Percentiles rank a stretch among this genome's conserved stretches.
Evolutionary conservation across 177 flowering plant genomes (phyloP).

Genomic region (Vitis hybrid): DNA sequence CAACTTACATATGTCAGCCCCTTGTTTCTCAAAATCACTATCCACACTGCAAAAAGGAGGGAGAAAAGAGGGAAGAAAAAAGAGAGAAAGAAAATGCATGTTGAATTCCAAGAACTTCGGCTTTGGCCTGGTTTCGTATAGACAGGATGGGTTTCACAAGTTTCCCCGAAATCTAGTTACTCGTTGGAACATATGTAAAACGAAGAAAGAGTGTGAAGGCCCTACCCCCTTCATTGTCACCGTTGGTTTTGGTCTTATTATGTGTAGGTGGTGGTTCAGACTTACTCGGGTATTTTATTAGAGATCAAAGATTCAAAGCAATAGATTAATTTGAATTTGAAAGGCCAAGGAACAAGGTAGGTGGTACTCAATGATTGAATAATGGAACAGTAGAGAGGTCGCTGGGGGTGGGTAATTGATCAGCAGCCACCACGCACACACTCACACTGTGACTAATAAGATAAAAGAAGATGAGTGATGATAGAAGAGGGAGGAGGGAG

Average conservation of each 20-base stretch:
- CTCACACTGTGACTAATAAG: background rate
- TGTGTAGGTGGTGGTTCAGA: no score
- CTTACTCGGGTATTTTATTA: no score
- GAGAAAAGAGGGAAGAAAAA: background rate
- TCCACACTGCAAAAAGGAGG: background rate
- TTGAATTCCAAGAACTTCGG: background rate
- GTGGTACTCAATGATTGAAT: no score
- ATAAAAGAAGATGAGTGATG: background rate
- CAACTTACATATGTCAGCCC: no score
- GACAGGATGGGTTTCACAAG: background rate
- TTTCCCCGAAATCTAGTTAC: background rate
- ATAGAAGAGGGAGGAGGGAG: conserved; percentile 6
- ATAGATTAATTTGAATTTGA: no score
- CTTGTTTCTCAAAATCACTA: no score
- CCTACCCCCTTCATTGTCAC: background rate
- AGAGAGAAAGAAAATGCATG: background rate
- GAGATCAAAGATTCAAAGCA: no score
- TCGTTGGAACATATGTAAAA: no score
- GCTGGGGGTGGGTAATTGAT: conserved; percentile 7
- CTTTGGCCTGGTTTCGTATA: background rate
- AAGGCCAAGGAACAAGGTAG: no score
- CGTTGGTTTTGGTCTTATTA: no score
- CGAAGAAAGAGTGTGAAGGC: background rate
- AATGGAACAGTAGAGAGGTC: background rate
- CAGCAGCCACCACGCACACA: no score